Base-by-base conservation (phyloP, 1,284 basidiomycete genomes). In the Polyporus tsugae region DNA sequence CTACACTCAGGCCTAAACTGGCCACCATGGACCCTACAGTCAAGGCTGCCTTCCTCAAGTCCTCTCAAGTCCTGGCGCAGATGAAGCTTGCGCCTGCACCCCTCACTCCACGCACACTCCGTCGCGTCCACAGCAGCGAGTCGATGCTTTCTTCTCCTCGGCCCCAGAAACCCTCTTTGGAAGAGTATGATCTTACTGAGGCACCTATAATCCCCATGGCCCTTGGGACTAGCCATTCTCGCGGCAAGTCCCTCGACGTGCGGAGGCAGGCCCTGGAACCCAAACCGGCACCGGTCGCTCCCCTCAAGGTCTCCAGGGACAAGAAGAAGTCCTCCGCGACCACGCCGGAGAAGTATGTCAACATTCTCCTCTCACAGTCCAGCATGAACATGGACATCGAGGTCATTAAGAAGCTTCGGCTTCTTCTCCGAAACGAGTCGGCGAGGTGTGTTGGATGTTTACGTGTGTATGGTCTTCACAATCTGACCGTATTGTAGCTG, bases 31-130 rank as follows among this genome's bases (percentile, higher is more conserved):
- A 94, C 70, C 81, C 89, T 0, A 88, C 90, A 1, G 94, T 96
- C 49, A 96, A 96, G 76, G 92, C 92, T 3, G 92, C 93, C n/a
- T 95, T 96, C 92, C 82, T 96, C 65, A 94, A 93, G 75, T 95
- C 94, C 0, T 93, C 94, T 2, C 89, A 91, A 35, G 87, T 88
- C 15, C 83, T 95, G 75, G 84, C 86, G 35, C 78, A 85, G 13
- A 84, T 84, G 38, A 74, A 80, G 35, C 77, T 84, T 17, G 64
- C 66, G 0, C 74, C 84, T 22, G 71, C 77, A 25, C 75, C 82
- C 0, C 68, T 73, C 13, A 74, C 78, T 6, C 71, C 76, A 36
- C 78, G 75, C 63, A 73, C 77, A 33, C 77, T 93, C 33, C 87
- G 92, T 58, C 87, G 87, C 72, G 87, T 89, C 1, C 88, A 86